Evolutionary conservation across 768 basidiomycete genomes (phyloP).

Genomic region (Sarcodon sp.): DNA sequence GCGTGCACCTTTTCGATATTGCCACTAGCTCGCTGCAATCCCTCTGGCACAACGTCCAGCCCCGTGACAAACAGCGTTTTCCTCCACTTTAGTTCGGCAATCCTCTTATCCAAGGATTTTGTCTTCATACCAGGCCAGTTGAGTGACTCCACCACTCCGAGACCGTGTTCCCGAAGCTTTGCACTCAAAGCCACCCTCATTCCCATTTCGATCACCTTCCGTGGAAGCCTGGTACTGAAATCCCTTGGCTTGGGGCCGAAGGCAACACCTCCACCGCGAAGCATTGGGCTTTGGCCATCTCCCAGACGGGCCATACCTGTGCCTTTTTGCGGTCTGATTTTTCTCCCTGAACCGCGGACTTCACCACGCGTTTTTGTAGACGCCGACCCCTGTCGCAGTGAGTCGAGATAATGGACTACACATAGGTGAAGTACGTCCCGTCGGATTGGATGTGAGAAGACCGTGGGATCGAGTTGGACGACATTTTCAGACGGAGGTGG

Average conservation of each 20-base stretch:
- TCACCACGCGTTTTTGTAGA: constrained; percentile 87
- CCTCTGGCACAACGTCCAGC: constrained; percentile 34
- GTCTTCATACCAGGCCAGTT: constrained; percentile 70
- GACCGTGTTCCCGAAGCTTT: constrained; percentile 59
- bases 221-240: constrained; percentile 84
- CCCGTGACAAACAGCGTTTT: constrained; percentile 75
- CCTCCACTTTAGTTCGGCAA: constrained; percentile 52
- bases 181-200: constrained; percentile 82
- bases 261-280: constrained; percentile 83
- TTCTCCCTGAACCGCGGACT: constrained; percentile 79
- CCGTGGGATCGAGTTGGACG: constrained; percentile 60
- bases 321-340: constrained; percentile 89
- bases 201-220: constrained; percentile 88
- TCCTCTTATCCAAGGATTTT: constrained; percentile 44
- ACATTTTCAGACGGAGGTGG: constrained; percentile 28
- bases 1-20: constrained; percentile 66
- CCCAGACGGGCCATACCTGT: constrained; percentile 83
- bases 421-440: constrained; percentile 90
- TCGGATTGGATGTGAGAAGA: constrained; percentile 84
- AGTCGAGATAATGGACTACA: constrained; percentile 77
- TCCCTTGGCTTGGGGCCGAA: constrained; percentile 88
- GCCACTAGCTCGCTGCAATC: constrained; percentile 45
- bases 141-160: constrained; percentile 66
- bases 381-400: constrained; percentile 84
- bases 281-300: constrained; percentile 77